Evolutionary conservation across 768 basidiomycete genomes (phyloP), one percentile per base, ranked within the genome.

Genomic region (Symmetrospora coprosmae): DNA sequence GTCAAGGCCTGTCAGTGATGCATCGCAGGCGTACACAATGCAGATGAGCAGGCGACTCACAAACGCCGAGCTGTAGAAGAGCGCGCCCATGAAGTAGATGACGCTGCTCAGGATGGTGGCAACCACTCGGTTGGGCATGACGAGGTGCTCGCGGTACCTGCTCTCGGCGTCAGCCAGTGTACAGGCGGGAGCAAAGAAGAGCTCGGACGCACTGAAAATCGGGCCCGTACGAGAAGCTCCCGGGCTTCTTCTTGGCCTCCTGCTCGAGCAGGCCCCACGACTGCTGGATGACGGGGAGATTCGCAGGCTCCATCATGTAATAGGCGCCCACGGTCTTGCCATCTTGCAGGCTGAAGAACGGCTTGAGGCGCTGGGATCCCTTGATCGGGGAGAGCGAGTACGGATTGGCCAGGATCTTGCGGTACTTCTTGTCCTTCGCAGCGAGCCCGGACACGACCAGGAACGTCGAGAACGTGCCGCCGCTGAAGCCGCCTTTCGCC

Each of bases 161-260:
- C n/a, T n/a, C n/a, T n/a, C n/a, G n/a, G n/a, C n/a, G n/a, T n/a
- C n/a, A n/a, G n/a, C 38, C 28, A 50, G 7, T 27, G 28, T 11
- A 50, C 13, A 8, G 23, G 30, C 23, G 6, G 23, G 9, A 34
- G 33, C 5, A 33, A 21, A 4, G 8, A 25, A 16, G 8, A 49
- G 7, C 34, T 7, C 27, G 19, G 33, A 82, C 80, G 70, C 90
- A 92, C 43, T 74, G 74, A 75, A 94, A 88, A 2, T 78, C 68
- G 0, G 80, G 74, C 4, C 86, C 90, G 67, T 91, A 90, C 14
- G 71, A 49, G 1, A 69, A 59, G 33, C 55, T 63, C 39, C 64
- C 51, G 25, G 66, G 41, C 11, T 71, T 7, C 56, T 60, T 66
- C 55, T 62, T 64, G 50, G 51, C 46, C 13, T 63, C 47, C 33